phyloP scores from a whole-genome alignment of 2,329 filamentous ascomycete genomes.

The Aspergillus tamarii region DNA sequence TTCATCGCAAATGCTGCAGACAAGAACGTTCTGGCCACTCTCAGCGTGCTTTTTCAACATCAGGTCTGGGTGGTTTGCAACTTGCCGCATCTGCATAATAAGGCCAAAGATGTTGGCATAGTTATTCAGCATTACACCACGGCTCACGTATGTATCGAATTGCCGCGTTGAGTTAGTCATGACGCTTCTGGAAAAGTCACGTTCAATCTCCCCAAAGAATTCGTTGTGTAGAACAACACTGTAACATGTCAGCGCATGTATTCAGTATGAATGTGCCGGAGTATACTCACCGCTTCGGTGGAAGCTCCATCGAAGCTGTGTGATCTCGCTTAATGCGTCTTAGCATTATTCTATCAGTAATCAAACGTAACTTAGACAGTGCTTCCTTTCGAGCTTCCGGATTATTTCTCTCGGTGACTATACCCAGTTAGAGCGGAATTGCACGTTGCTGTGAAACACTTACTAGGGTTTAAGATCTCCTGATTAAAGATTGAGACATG shows the following conservation, averaged over 20 bases:
- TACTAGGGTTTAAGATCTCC: slow-evolving; percentile 81
- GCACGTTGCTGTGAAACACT: slow-evolving; percentile 16
- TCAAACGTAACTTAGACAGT: slow-evolving; percentile 78
- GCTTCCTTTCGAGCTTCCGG: slow-evolving; percentile 65
- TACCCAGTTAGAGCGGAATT: slow-evolving; percentile 38
- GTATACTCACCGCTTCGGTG: slow-evolving; percentile 72
- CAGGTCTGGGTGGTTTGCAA: slow-evolving; percentile 93
- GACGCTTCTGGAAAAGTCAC: slow-evolving; percentile 92
- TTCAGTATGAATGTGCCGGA: neutral
- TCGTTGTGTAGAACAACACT: slow-evolving; percentile 83
- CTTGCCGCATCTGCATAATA: slow-evolving; percentile 99
- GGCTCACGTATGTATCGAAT: slow-evolving; percentile 85
- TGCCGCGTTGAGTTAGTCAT: slow-evolving; percentile 88
- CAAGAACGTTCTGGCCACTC: slow-evolving; percentile 84
- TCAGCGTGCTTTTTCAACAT: slow-evolving; percentile 85
- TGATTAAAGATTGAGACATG: slow-evolving; percentile 89
- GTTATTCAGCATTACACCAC: slow-evolving; percentile 74
- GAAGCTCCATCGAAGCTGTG: slow-evolving; percentile 92
- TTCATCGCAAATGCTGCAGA: slow-evolving; percentile 96
- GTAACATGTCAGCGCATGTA: slow-evolving; percentile 12
- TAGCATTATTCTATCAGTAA: slow-evolving; percentile 94
- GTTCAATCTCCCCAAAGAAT: slow-evolving; percentile 95
- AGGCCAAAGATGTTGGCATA: slow-evolving; percentile 99
- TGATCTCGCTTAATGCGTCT: slow-evolving; percentile 92
- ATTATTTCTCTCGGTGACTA: slow-evolving; percentile 59